Conservation (phyloP, 768 basidiomycete species). For the Lactarius quietus region DNA sequence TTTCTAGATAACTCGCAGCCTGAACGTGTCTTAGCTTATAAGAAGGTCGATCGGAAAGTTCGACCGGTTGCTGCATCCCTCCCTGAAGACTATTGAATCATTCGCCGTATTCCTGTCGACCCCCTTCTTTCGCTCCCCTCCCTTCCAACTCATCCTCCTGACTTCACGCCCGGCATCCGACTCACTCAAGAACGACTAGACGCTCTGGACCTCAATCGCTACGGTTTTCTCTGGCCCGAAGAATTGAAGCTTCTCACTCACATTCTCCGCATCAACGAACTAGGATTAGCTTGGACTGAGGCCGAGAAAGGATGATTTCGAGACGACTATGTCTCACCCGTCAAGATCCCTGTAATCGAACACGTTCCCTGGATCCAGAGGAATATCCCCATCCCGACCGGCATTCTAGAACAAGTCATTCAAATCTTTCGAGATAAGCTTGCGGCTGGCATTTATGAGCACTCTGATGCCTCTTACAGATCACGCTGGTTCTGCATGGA, state of each 20-base stretch:
- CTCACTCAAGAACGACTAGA: not conserved
- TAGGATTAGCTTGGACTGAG: conserved; percentile 30
- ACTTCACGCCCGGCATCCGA: not conserved
- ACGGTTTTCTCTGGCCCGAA: conserved; percentile 25
- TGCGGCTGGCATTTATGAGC: conserved; percentile 34
- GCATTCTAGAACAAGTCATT: too few relatives aligned
- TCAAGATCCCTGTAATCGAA: too few relatives aligned
- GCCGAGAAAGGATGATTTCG: not conserved
- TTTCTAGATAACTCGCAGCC: too few relatives aligned
- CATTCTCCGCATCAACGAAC: conserved; percentile 35
- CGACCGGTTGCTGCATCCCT: not conserved
- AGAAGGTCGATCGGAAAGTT: not conserved
- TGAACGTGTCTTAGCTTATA: too few relatives aligned
- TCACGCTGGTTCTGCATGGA: not conserved
- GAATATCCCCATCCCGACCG: too few relatives aligned
- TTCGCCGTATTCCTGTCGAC: not conserved
- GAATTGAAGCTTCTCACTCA: conserved; percentile 28
- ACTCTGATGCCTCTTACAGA: not conserved
- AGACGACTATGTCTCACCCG: not conserved
- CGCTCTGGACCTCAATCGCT: not conserved
- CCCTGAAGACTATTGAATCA: not conserved
- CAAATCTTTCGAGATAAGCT: not conserved
- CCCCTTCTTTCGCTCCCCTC: not conserved
- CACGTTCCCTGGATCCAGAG: too few relatives aligned
- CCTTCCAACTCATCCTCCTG: not conserved